phyloP scores from a whole-genome alignment of 164 flowering plant species.

The Kalanchoe fedtschenkoi region DNA sequence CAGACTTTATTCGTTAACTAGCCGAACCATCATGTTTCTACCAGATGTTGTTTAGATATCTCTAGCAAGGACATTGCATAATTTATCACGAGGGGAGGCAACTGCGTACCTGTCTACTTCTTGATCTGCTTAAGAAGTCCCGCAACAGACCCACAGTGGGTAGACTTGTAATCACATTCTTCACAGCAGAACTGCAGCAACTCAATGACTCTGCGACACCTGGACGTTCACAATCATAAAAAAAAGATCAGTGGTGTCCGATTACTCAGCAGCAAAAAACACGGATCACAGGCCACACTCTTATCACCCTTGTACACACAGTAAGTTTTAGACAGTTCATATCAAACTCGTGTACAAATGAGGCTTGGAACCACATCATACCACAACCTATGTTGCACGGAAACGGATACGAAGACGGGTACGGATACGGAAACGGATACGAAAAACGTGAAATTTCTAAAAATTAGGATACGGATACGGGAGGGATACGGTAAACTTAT shows the following conservation, averaged over 20 bases:
- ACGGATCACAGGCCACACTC: not conserved
- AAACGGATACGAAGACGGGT: too few species aligned
- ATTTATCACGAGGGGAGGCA: not conserved
- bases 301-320: not conserved
- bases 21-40: not conserved
- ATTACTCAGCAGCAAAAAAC: not conserved
- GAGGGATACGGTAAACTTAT: too few species aligned
- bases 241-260: not conserved
- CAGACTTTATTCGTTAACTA: not conserved
- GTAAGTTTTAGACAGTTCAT: too few species aligned
- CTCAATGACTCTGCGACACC: constrained; percentile 49
- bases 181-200: constrained; percentile 70
- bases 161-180: constrained; percentile 55
- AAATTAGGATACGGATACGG: too few species aligned
- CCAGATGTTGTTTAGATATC: not conserved
- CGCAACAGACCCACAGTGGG: constrained; percentile 75
- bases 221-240: not conserved
- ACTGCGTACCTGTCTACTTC: not conserved
- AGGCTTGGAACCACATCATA: too few species aligned
- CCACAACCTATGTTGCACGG: too few species aligned
- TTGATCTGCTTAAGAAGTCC: constrained; percentile 50
- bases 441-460: too few species aligned
- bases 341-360: too few species aligned
- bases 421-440: too few species aligned
- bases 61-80: not conserved